Evolutionary conservation across 768 basidiomycete species (phyloP), one percentile per base, ranked within the genome.

Genomic region (Boletus huronensis): DNA sequence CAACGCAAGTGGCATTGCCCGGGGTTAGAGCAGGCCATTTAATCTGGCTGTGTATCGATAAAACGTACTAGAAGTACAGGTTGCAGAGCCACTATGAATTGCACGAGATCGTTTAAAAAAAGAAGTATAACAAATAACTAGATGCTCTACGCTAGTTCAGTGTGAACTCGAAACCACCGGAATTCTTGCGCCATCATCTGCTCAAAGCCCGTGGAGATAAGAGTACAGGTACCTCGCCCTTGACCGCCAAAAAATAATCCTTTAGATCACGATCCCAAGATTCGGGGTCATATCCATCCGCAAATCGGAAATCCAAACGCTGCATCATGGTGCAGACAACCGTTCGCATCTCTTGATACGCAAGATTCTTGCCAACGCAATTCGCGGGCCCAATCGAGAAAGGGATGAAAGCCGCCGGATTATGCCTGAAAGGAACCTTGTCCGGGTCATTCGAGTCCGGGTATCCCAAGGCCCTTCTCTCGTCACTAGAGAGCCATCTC

Each of bases 321-420:
- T 73, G 75, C 61, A 80, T 64, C 57, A 78, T 60, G 48, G 63
- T 55, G 53, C 71, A 70, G 11, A 75, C 55, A 6, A 75, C 67
- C 47, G 70, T 73, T 39, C 75, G 71, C 61, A 79, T 73, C 59
- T 80, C 76, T 50, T 70, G 70, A 48, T 70, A 65, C 4, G 79
- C 78, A 8, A 80, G 70, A 36, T 69, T 72, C 59, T 74, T 73
- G 3, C 79, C 79, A 4, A 74, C 76, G 55, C 79, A 80, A 26
- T 72, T 76, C 14, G 73, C 69, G 9, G 77, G 76, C 2, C 79
- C 79, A 43, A 63, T 64, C 13, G 77, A 79, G 54, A 79, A 79
- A 7, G 79, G 76, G 29, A 79, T 72, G 54, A 74, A 79, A 3
- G 76, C 77, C 16, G 64, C 60, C 35, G 66, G 50, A 45, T 79